Evolutionary conservation across 495 filamentous ascomycete genomes (phyloP).

Genomic region (Monascus purpureus): DNA sequence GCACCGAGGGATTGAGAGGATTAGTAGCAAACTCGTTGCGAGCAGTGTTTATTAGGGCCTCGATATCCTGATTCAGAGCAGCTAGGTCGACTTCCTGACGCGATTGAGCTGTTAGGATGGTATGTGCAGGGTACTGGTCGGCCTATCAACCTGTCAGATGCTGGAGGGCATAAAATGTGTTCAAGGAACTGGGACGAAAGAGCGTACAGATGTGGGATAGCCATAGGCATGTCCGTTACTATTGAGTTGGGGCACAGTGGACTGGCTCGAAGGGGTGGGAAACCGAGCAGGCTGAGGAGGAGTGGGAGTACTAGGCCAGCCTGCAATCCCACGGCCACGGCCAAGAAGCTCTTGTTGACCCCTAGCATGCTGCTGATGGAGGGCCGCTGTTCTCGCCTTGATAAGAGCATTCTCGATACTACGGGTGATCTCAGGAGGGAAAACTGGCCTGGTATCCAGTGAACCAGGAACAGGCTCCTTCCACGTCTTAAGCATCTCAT

Average conservation of each 20-base stretch:
- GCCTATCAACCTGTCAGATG: slow-evolving; percentile 11
- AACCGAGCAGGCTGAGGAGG: slow-evolving; percentile 43
- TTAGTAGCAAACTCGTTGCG: slow-evolving; percentile 58
- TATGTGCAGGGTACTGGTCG: slow-evolving; percentile 10
- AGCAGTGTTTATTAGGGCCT: slow-evolving; percentile 53
- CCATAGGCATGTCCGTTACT: slow-evolving; percentile 24
- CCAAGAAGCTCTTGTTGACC: slow-evolving; percentile 48
- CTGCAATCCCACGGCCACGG: slow-evolving; percentile 37
- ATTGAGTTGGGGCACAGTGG: slow-evolving; percentile 9
- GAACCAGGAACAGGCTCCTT: slow-evolving; percentile 92
- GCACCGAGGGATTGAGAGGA: slow-evolving; percentile 55
- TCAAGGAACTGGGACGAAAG: not conserved
- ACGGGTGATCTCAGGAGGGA: slow-evolving; percentile 66
- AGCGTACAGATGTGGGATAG: slow-evolving; percentile 19
- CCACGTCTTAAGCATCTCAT: slow-evolving; percentile 97
- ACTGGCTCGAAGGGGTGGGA: slow-evolving; percentile 13
- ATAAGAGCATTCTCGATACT: slow-evolving; percentile 90
- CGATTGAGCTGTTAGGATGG: slow-evolving; percentile 27
- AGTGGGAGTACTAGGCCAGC: slow-evolving; percentile 53
- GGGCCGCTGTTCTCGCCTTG: slow-evolving; percentile 63
- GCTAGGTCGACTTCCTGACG: slow-evolving; percentile 38
- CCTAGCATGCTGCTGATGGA: slow-evolving; percentile 56
- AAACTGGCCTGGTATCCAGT: slow-evolving; percentile 75
- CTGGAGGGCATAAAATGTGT: not conserved
- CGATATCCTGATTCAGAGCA: slow-evolving; percentile 68